Base-by-base conservation (phyloP, 495 filamentous ascomycete species). In the Penicillium paradoxum region DNA sequence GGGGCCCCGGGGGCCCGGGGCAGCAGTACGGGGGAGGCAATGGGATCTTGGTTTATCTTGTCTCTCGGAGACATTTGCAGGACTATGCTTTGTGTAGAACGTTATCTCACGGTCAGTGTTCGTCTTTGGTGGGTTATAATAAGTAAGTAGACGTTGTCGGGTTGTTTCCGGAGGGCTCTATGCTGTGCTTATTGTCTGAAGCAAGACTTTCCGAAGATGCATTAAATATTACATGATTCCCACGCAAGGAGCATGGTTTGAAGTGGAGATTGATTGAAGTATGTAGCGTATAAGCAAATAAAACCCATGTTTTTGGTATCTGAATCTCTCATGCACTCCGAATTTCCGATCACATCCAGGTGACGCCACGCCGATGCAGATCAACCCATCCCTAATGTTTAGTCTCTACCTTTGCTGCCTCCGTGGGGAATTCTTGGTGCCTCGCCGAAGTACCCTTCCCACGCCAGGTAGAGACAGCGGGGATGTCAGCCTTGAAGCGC, bases 401-500 rank as follows among this genome's bases (percentile, higher is more conserved):
- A 10, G 42, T 24, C 33, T 55, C 45, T 36, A 13, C 40, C 50
- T 61, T 61, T 15, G 1, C 30, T 21, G 54, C 33, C 4, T 63
- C 69, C 0, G 63, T 59, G 0, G 67, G 66, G 50, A 62, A 71
- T 15, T 74, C 76, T 62, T 83, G 79, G 62, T 85, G 82, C 40
- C 91, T 91, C 6, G 92, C 92, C 8, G 86, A 89, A 51, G 83
- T 91, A 15, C 92, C 91, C 73, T 96, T 96, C 19, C 84, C 90
- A 46, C 93, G 79, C 83, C 90, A 98, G 32, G 93, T 98, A 61
- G 87, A 91, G 17, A 98, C 93, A 17, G 93, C 93, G 21, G 88
- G 87, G 54, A 98, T 96, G 63, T 93, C 86, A 14, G 91, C 91
- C 66, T 83, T 86, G 65, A 90, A 89, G 19, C 86, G 79, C 68